Evolutionary conservation across 2,329 filamentous ascomycete species (phyloP).

Genomic region (Fonsecaea pugnacius): DNA sequence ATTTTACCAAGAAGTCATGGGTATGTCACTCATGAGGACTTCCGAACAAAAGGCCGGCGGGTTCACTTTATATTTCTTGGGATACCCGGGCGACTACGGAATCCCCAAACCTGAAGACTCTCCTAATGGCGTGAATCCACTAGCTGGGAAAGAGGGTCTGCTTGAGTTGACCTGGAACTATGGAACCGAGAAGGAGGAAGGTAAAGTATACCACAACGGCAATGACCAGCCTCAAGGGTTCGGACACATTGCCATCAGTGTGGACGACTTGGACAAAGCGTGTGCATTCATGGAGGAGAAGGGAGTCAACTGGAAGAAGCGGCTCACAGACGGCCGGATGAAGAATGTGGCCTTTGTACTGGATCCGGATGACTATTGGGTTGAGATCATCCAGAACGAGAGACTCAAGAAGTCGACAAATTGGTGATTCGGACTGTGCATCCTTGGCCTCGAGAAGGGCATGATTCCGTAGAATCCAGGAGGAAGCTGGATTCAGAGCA

Average conservation of each 20-base stretch:
- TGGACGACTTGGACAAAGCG: constrained; percentile 86
- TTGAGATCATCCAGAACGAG: constrained; percentile 66
- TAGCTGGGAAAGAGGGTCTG: constrained; percentile 75
- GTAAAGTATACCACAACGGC: constrained; percentile 87
- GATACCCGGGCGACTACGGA: constrained; percentile 68
- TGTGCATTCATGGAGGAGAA: constrained; percentile 83
- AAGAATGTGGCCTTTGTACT: constrained; percentile 91
- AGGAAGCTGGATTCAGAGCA: background rate
- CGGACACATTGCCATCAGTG: constrained; percentile 84
- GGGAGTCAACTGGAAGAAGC: constrained; percentile 90
- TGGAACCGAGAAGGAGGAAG: constrained; percentile 74
- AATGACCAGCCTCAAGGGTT: constrained; percentile 93
- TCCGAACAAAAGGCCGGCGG: constrained; percentile 69
- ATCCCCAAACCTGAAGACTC: constrained; percentile 55
- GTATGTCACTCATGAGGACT: constrained; percentile 81
- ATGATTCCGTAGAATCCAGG: background rate
- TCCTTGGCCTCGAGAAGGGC: background rate
- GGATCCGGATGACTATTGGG: constrained; percentile 76
- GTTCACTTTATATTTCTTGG: constrained; percentile 94
- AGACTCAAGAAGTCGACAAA: constrained; percentile 49
- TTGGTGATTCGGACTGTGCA: constrained; percentile 40
- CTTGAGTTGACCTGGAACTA: constrained; percentile 88
- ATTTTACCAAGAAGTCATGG: constrained; percentile 84
- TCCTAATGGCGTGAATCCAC: constrained; percentile 61
- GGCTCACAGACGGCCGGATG: constrained; percentile 87